A percentile compares a stretch with the other conserved stretches of the same genome.
phyloP scores from a whole-genome alignment of 345 rosid species.

The Lumnitzera littorea region DNA sequence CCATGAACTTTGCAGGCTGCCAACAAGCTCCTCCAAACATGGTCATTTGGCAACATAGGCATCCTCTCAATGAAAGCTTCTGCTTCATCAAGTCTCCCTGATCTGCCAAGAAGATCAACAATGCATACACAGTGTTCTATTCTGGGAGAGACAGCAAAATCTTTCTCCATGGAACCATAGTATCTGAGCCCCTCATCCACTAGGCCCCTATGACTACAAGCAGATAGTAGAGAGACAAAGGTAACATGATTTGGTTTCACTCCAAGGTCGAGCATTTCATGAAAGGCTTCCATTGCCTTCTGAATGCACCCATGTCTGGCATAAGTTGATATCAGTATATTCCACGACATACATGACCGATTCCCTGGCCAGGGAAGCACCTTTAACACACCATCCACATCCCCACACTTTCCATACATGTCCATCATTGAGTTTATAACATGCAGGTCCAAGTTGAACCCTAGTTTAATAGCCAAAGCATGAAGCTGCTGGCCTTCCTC shows the following conservation, averaged over 20 bases:
- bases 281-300: conserved; percentile 59
- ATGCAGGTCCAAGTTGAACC: conserved; percentile 46
- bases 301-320: conserved; percentile 66
- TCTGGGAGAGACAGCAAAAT: conserved; percentile 41
- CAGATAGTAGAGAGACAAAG: conserved; percentile 79
- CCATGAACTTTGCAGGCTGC: conserved; percentile 76
- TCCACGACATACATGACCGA: conserved; percentile 67
- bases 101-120: conserved; percentile 78
- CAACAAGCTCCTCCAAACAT: conserved; percentile 76
- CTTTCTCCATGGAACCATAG: conserved; percentile 50
- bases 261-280: conserved; percentile 58
- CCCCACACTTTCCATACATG: conserved; percentile 91
- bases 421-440: conserved; percentile 68
- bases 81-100: conserved; percentile 71
- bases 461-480: conserved; percentile 53
- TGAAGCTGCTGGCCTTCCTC: conserved; percentile 26
- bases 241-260: conserved; percentile 76
- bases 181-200: conserved; percentile 72
- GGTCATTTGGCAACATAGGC: conserved; percentile 60
- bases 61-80: conserved; percentile 53
- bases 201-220: conserved; percentile 81
- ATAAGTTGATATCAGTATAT: conserved; percentile 70
- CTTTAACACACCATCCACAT: conserved; percentile 45
- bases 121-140: conserved; percentile 83
- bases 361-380: conserved; percentile 38